Conservation (phyloP, 2,329 filamentous ascomycete genomes). For the Microcyclospora tardicrescens region DNA sequence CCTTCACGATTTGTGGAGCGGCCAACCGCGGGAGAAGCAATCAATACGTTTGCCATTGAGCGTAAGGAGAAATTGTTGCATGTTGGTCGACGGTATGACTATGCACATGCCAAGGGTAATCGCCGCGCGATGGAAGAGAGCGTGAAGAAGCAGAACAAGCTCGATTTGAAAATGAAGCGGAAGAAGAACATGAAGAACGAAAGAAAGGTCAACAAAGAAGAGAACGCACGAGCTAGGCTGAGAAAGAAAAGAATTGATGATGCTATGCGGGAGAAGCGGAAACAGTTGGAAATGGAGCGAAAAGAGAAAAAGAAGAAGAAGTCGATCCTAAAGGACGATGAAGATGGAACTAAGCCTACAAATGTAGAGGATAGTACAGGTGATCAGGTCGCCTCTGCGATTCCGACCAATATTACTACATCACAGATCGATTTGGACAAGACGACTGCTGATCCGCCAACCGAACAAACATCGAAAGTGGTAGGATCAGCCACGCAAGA, state of each 20-base stretch:
- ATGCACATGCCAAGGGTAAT: conserved; percentile 54
- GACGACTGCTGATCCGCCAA: neutral
- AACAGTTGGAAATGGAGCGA: conserved; percentile 6
- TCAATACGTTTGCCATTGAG: conserved; percentile 49
- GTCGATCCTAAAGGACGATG: neutral
- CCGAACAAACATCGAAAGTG: neutral
- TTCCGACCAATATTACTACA: neutral
- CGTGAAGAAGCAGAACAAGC: conserved; percentile 26
- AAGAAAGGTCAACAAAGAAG: conserved; percentile 27
- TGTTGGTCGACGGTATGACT: conserved; percentile 57
- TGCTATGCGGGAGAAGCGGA: conserved; percentile 16
- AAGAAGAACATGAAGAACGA: conserved; percentile 26
- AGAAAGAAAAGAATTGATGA: conserved; percentile 15
- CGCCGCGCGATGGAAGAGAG: conserved; percentile 39
- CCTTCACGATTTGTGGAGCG: conserved; percentile 44
- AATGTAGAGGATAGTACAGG: neutral
- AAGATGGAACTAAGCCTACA: neutral
- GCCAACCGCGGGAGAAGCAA: conserved; percentile 51
- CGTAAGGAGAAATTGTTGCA: conserved; percentile 60
- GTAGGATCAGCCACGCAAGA: neutral
- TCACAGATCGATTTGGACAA: neutral
- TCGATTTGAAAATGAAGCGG: conserved; percentile 22
- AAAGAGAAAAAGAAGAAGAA: conserved; percentile 3
- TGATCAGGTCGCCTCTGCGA: neutral
- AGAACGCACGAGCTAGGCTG: conserved; percentile 18